phyloP scores from a whole-genome alignment of 2,329 filamentous ascomycete genomes.

The Rutstroemia sp. region DNA sequence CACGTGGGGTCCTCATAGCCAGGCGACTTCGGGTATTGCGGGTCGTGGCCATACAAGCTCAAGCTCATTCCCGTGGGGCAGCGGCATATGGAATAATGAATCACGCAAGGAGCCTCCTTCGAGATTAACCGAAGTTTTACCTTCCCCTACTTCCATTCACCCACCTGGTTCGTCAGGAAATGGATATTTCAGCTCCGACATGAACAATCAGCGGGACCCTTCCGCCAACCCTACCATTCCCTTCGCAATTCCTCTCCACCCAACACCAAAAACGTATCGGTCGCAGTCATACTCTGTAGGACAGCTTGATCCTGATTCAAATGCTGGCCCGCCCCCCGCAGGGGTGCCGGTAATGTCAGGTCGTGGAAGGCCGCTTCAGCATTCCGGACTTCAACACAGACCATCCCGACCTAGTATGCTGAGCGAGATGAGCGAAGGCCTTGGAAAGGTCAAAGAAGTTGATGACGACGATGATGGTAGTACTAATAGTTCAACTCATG shows the following conservation, averaged over 20 bases:
- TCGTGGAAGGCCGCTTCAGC: slow-evolving; percentile 38
- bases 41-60: slow-evolving; percentile 37
- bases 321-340: slow-evolving; percentile 19
- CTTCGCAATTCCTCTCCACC: slow-evolving; percentile 81
- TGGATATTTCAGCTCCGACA: slow-evolving; percentile 40
- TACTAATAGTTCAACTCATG: slow-evolving; percentile 47
- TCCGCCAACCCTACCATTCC: slow-evolving; percentile 62
- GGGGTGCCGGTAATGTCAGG: slow-evolving; percentile 18
- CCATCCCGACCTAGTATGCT: slow-evolving; percentile 73
- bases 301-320: slow-evolving; percentile 66
- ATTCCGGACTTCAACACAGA: slow-evolving; percentile 69
- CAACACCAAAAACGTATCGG: slow-evolving; percentile 85
- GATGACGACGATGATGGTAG: slow-evolving; percentile 58
- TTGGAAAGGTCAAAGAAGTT: slow-evolving; percentile 64
- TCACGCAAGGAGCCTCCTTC: slow-evolving; percentile 66
- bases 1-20: slow-evolving; percentile 48
- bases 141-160: slow-evolving; percentile 60
- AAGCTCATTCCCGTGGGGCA: slow-evolving; percentile 62
- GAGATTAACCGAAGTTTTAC: slow-evolving; percentile 66
- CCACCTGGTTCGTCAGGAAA: slow-evolving; percentile 36
- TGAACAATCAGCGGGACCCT: slow-evolving; percentile 42
- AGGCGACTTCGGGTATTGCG: slow-evolving; percentile 31
- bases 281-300: slow-evolving; percentile 97
- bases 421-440: slow-evolving; percentile 62
- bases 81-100: slow-evolving; percentile 75